phyloP scores from a whole-genome alignment of 2,329 filamentous ascomycete species.

The Colletotrichum karsti region DNA sequence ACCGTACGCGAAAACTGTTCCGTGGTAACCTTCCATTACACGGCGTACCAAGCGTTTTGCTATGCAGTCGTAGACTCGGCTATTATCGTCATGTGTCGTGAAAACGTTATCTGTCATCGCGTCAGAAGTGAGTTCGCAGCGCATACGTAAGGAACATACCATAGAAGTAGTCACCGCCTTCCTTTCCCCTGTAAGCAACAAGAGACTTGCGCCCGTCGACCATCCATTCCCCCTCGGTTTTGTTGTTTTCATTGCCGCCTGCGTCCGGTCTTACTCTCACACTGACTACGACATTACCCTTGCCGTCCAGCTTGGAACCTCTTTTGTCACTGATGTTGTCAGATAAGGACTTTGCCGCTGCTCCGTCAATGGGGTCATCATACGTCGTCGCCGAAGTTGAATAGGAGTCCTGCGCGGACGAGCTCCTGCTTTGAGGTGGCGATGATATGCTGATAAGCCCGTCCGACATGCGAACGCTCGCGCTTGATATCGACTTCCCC shows the following conservation, averaged over 20 bases:
- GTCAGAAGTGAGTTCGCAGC: constrained; percentile 30
- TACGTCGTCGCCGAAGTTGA: constrained; percentile 90
- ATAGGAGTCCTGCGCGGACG: constrained; percentile 91
- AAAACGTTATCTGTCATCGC: constrained; percentile 86
- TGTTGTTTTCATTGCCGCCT: constrained; percentile 64
- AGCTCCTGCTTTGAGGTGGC: constrained; percentile 87
- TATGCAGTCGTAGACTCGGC: constrained; percentile 91
- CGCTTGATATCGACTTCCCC: constrained; percentile 73
- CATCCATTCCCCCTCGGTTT: constrained; percentile 86
- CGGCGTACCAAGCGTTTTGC: constrained; percentile 93
- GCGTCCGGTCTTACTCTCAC: constrained; percentile 91
- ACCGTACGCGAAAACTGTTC: constrained; percentile 97
- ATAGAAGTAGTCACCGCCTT: constrained; percentile 92
- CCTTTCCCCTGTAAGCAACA: constrained; percentile 85
- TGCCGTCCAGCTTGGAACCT: constrained; percentile 71
- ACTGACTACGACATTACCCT: constrained; percentile 96
- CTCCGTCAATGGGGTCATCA: constrained; percentile 76
- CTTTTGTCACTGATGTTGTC: constrained; percentile 50
- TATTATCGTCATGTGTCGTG: constrained; percentile 90
- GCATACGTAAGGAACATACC: constrained; percentile 61
- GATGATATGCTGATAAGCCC: constrained; percentile 81
- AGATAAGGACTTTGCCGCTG: constrained; percentile 41
- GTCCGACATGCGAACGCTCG: constrained; percentile 74
- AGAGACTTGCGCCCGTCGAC: constrained; percentile 85
- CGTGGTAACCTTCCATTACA: constrained; percentile 99